Percentiles rank a stretch among this genome's conserved stretches.
Evolutionary conservation across 225 moss, liverwort and hornwort genomes (phyloP).

Genomic region (Climacium dendroides): DNA sequence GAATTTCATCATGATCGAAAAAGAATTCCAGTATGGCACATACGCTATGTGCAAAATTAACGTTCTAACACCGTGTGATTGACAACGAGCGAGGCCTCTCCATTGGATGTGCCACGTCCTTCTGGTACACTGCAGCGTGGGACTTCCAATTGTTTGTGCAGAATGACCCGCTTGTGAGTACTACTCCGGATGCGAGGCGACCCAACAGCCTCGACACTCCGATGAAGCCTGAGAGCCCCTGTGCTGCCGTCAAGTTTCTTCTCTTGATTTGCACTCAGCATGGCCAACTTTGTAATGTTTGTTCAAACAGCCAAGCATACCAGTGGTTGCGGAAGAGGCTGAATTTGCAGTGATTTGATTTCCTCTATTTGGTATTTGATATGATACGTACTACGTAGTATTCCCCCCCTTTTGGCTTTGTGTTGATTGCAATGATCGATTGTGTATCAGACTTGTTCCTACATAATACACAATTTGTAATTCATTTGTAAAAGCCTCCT

Average conservation of each 20-base stretch:
- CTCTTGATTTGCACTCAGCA: neutral
- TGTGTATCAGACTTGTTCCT: neutral
- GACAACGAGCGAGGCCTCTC: constrained; percentile 9
- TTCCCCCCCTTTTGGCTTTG: neutral
- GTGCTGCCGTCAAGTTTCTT: neutral
- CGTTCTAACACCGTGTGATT: constrained; percentile 17
- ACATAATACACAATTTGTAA: neutral
- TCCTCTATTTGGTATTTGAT: neutral
- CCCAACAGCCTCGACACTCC: neutral
- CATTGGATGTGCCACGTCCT: neutral
- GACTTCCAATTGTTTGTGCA: constrained; percentile 5
- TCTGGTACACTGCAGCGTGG: neutral
- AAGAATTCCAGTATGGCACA: constrained; percentile 1
- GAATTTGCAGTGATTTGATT: neutral
- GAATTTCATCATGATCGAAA: constrained; percentile 2
- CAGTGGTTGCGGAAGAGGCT: constrained; percentile 36
- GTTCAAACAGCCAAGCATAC: constrained; percentile 25
- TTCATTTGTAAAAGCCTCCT: neutral
- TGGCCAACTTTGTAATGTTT: neutral
- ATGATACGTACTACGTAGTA: neutral
- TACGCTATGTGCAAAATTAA: neutral
- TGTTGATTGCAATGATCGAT: neutral
- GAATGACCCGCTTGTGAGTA: neutral
- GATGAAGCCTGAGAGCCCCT: constrained; percentile 10
- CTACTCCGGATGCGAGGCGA: neutral